Percentiles rank a stretch among this genome's conserved stretches.
phyloP scores from a whole-genome alignment of 495 filamentous ascomycete species.

The Thermothielavioides terrestris region DNA sequence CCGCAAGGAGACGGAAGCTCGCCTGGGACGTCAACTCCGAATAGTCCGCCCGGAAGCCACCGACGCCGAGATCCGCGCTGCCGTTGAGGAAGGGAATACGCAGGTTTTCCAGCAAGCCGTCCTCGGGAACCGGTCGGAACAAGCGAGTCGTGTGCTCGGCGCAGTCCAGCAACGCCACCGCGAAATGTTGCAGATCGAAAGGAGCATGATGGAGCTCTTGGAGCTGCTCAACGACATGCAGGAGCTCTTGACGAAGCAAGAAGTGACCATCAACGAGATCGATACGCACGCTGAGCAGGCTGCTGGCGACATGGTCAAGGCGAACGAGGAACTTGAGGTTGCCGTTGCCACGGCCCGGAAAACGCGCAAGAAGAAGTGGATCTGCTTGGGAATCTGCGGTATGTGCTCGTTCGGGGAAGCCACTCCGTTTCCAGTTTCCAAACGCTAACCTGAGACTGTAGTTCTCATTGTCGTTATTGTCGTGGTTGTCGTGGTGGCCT shows the following conservation, averaged over 20 bases:
- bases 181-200: slow-evolving; percentile 85
- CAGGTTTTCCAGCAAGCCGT: slow-evolving; percentile 78
- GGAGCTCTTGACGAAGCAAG: slow-evolving; percentile 77
- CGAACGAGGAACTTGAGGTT: slow-evolving; percentile 65
- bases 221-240: slow-evolving; percentile 73
- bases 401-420: slow-evolving; percentile 34
- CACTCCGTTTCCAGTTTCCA: background rate
- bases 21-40: slow-evolving; percentile 79
- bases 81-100: slow-evolving; percentile 56
- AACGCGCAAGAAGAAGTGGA: slow-evolving; percentile 95
- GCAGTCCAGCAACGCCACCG: slow-evolving; percentile 77
- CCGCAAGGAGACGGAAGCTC: slow-evolving; percentile 65
- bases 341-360: slow-evolving; percentile 73
- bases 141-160: slow-evolving; percentile 66
- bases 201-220: slow-evolving; percentile 73
- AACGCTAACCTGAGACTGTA: slow-evolving; percentile 22
- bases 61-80: slow-evolving; percentile 69
- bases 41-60: slow-evolving; percentile 81
- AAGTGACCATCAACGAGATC: slow-evolving; percentile 64
- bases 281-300: slow-evolving; percentile 75
- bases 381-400: slow-evolving; percentile 75
- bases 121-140: slow-evolving; percentile 65
- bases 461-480: slow-evolving; percentile 45
- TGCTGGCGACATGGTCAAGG: slow-evolving; percentile 66
- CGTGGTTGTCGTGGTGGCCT: slow-evolving; percentile 41